Evolutionary conservation across 805 yeast species (phyloP).

Genomic region (Blastobotrys attinorum): DNA sequence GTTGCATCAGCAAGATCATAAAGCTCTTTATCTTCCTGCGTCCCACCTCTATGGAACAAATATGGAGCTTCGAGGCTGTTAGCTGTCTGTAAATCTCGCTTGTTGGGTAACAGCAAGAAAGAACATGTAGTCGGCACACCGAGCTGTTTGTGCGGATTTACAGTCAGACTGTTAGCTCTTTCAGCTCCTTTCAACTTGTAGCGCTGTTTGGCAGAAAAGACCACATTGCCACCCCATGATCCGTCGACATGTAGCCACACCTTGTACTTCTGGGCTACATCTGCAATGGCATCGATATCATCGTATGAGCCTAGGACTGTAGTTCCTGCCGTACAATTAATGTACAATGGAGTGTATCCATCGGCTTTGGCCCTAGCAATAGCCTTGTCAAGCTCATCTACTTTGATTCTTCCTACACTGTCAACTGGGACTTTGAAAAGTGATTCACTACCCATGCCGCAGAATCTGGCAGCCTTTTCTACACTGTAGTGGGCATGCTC

Average conservation of each 20-base stretch:
- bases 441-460: slow-evolving; percentile 58
- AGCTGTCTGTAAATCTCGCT: slow-evolving; percentile 54
- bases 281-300: slow-evolving; percentile 48
- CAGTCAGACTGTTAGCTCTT: slow-evolving; percentile 66
- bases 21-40: slow-evolving; percentile 43
- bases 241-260: slow-evolving; percentile 83
- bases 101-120: slow-evolving; percentile 66
- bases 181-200: slow-evolving; percentile 50
- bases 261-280: slow-evolving; percentile 44
- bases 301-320: slow-evolving; percentile 84
- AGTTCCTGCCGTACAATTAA: slow-evolving; percentile 83
- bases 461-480: slow-evolving; percentile 69
- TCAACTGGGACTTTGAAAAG: slow-evolving; percentile 59
- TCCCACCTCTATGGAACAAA: slow-evolving; percentile 55
- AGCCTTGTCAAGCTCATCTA: slow-evolving; percentile 36
- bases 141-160: slow-evolving; percentile 80
- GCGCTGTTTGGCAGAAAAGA: slow-evolving; percentile 47
- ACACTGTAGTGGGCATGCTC: slow-evolving; percentile 73
- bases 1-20: slow-evolving; percentile 83
- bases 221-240: slow-evolving; percentile 84
- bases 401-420: slow-evolving; percentile 49
- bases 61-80: slow-evolving; percentile 77
- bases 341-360: slow-evolving; percentile 67
- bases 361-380: slow-evolving; percentile 37
- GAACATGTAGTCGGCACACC: slow-evolving; percentile 73